A percentile compares a stretch with the other conserved stretches of the same genome.
Conservation (phyloP, 2,329 filamentous ascomycete species). For the Fragosphaeria purpurea region DNA sequence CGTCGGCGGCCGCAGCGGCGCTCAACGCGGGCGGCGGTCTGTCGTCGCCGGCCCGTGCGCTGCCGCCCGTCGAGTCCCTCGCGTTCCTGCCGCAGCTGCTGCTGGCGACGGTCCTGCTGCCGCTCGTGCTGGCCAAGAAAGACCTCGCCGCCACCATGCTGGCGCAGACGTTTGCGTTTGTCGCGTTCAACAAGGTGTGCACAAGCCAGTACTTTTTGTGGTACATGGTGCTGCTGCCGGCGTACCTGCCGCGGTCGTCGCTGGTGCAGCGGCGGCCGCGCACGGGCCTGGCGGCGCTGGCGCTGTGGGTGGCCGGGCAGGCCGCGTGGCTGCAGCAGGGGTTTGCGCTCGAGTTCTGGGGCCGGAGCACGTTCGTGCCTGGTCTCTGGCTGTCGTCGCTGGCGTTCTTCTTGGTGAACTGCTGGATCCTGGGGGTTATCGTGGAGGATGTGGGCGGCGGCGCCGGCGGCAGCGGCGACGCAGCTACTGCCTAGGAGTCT, state of each 20-base stretch:
- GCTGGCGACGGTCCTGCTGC: slow-evolving; percentile 65
- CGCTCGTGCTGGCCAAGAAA: slow-evolving; percentile 63
- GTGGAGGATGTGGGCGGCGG: slow-evolving; percentile 47
- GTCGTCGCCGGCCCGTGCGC: slow-evolving; percentile 14
- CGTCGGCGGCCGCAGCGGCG: slow-evolving; percentile 23
- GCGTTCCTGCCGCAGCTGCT: slow-evolving; percentile 84
- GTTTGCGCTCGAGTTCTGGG: slow-evolving; percentile 69
- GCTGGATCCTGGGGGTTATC: slow-evolving; percentile 76
- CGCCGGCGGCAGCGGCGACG: too few relatives aligned
- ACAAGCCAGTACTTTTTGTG: slow-evolving; percentile 99
- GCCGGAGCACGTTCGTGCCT: slow-evolving; percentile 72
- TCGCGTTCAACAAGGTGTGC: slow-evolving; percentile 97
- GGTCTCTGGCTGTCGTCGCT: slow-evolving; percentile 70
- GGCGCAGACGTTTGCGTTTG: slow-evolving; percentile 93
- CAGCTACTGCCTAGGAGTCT: too few relatives aligned
- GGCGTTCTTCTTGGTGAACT: slow-evolving; percentile 75
- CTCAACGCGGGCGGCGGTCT: slow-evolving; percentile 8
- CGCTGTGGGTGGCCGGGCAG: slow-evolving; percentile 69
- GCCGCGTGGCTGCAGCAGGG: slow-evolving; percentile 66
- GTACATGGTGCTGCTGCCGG: slow-evolving; percentile 89
- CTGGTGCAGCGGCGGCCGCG: slow-evolving; percentile 49
- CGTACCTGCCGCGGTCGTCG: slow-evolving; percentile 76
- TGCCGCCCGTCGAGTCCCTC: slow-evolving; percentile 56
- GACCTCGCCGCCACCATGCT: slow-evolving; percentile 79
- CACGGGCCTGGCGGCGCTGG: slow-evolving; percentile 55